Evolutionary conservation across 768 basidiomycete species (phyloP).

Genomic region (Amanita rubescens): DNA sequence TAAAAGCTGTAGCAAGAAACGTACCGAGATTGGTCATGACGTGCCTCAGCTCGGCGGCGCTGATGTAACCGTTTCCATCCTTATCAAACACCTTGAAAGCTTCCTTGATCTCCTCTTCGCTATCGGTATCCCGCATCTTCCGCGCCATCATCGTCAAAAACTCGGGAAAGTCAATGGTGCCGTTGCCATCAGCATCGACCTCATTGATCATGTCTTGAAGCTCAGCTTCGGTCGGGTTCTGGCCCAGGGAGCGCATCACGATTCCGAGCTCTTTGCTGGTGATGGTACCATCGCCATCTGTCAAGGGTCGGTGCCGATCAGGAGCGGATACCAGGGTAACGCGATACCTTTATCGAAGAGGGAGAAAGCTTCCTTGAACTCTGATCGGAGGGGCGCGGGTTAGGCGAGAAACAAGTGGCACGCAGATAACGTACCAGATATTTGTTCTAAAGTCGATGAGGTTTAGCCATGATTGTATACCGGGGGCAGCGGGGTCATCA

Average conservation of each 20-base stretch:
- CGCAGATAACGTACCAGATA: conserved; percentile 13
- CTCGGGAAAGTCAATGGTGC: conserved; percentile 11
- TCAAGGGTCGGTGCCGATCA: not conserved
- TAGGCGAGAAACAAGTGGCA: not conserved
- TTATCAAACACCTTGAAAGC: conserved; percentile 18
- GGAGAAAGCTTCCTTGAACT: conserved; percentile 21
- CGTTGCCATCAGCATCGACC: conserved; percentile 9
- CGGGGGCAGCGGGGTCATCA: not conserved
- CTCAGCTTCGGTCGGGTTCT: conserved; percentile 8
- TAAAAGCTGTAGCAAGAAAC: not conserved
- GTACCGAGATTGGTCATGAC: conserved; percentile 22
- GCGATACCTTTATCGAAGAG: conserved; percentile 19
- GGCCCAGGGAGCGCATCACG: conserved; percentile 8
- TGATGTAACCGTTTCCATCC: conserved; percentile 20
- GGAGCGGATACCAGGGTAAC: not conserved
- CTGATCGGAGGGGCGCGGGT: conserved; percentile 6
- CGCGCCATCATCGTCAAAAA: conserved; percentile 10
- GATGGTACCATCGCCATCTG: conserved; percentile 10
- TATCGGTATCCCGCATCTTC: conserved; percentile 10
- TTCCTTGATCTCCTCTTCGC: conserved; percentile 10
- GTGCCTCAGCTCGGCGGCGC: conserved; percentile 20
- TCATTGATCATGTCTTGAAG: conserved; percentile 11
- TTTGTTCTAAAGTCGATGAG: conserved; percentile 13
- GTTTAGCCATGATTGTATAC: not conserved
- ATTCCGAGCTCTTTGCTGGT: conserved; percentile 7